These are phyloP conservation scores for Pseudozyma pruni DNA, from an alignment of 1,284 basidiomycete species.

Conservation along the genomic window DNA sequence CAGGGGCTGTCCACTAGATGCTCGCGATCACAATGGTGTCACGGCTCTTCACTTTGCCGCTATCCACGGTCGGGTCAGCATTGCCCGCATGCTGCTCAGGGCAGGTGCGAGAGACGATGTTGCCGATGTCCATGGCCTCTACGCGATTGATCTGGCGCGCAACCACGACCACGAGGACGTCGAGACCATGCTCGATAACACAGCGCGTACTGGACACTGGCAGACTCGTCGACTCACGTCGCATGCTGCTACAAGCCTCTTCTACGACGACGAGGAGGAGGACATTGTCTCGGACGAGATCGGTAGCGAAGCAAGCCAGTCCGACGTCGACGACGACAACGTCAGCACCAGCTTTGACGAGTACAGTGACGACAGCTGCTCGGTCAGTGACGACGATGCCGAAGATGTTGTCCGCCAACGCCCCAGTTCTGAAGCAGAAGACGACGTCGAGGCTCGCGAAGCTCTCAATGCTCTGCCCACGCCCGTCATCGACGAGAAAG, in stretches of 20 bases:
- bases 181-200: conserved; percentile 66
- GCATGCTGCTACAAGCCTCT: conserved; percentile 60
- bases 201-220: conserved; percentile 39
- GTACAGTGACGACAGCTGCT: conserved; percentile 41
- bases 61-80: conserved; percentile 76
- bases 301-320: conserved; percentile 43
- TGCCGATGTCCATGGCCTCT: conserved; percentile 80
- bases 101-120: conserved; percentile 83
- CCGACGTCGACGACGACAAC: conserved; percentile 63
- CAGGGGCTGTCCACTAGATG: conserved; percentile 81
- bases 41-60: conserved; percentile 90
- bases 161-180: conserved; percentile 72
- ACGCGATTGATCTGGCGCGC: conserved; percentile 79
- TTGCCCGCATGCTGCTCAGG: conserved; percentile 77
- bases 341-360: conserved; percentile 59
- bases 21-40: conserved; percentile 87
- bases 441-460: conserved; percentile 32
- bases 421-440: not conserved
- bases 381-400: conserved; percentile 32
- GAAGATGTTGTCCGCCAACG: not conserved
- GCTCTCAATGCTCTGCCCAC: conserved; percentile 24
- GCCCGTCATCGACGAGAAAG: conserved; percentile 39
- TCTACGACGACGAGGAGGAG: conserved; percentile 31
- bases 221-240: conserved; percentile 38
- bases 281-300: conserved; percentile 43